Percentiles rank a stretch among this genome's conserved stretches.
phyloP scores from a whole-genome alignment of 2,329 filamentous ascomycete species.

The Fusarium tricinctum region DNA sequence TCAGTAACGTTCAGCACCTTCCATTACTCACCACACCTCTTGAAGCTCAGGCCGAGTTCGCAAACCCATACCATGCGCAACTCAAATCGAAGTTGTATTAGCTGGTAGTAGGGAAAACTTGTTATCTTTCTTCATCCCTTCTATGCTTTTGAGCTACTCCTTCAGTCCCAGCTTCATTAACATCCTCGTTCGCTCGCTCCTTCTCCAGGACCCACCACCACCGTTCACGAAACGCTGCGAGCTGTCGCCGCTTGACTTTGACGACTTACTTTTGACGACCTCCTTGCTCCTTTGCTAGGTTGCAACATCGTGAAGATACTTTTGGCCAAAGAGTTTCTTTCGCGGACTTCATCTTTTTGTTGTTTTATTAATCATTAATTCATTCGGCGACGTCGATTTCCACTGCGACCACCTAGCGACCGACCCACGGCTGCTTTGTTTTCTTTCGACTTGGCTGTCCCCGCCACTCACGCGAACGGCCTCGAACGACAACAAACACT shows the following conservation, averaged over 20 bases:
- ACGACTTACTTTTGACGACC: slow-evolving; percentile 37
- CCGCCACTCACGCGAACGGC: slow-evolving; percentile 47
- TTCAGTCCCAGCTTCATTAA: slow-evolving; percentile 23
- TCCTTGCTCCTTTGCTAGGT: slow-evolving; percentile 26
- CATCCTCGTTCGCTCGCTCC: slow-evolving; percentile 32
- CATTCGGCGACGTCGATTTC: slow-evolving; percentile 32
- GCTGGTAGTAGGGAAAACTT: slow-evolving; percentile 45
- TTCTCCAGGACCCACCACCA: slow-evolving; percentile 43
- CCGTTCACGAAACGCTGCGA: slow-evolving; percentile 47
- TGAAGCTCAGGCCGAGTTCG: slow-evolving; percentile 35
- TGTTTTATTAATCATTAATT: slow-evolving; percentile 45
- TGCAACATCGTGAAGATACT: slow-evolving; percentile 11
- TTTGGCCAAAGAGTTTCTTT: not conserved
- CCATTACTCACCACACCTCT: slow-evolving; percentile 23
- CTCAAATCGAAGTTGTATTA: slow-evolving; percentile 37
- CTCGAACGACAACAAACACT: slow-evolving; percentile 39
- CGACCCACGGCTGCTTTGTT: slow-evolving; percentile 46
- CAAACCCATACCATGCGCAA: slow-evolving; percentile 45
- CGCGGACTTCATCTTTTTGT: slow-evolving; percentile 15
- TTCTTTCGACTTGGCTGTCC: slow-evolving; percentile 47
- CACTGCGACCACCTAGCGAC: slow-evolving; percentile 38
- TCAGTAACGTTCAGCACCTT: slow-evolving; percentile 21
- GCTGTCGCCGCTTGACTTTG: slow-evolving; percentile 38
- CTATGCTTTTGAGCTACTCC: slow-evolving; percentile 19
- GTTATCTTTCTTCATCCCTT: slow-evolving; percentile 34